Base-by-base conservation (phyloP, 352 stramenopile genomes). In the Globisporangium spiculum region DNA sequence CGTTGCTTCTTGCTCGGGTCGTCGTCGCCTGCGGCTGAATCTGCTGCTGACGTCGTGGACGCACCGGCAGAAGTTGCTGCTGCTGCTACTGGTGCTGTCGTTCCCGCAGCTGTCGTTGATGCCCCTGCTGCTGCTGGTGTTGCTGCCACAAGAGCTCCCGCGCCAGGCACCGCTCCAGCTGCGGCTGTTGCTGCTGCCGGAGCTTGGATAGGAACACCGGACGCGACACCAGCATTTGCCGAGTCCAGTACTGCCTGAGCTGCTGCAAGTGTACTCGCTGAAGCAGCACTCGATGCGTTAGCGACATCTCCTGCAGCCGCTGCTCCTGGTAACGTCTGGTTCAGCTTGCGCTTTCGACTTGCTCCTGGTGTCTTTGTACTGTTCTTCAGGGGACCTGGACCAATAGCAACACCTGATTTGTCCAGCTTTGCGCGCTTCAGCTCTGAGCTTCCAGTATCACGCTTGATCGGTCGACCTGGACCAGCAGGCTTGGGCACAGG, bases 1-100 rank as follows among this genome's bases (percentile, higher is more conserved):
- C 90, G 78, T 55, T 88, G 81, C 72, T 99, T 97, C 77, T 98
- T 98, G 59, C 83, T 85, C 63, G 97, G 89, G 34, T 98, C 92
- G 18, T 95, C 88, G 26, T 86, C 66, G 48, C 36, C 36, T 50
- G 34, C 30, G 46, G 26, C 65, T 1, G 60, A 52, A 52, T 52
- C 44, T 24, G 18, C 24, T 34, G 75, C 62, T 2, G 44, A 62
- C 61, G 65, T 26, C 26, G 54, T 32, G 6, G 62, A 53, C 3
- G 30, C 57, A 8, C 62, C 46, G 59, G 71, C 16, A 16, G 52
- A 9, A 2, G 63, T 59, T 16, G n/a, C 34, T 61, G 36, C 52
- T 55, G 30, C 30, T 32, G 30, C 30, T 32, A 32, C 30, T 32
- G 26, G 30, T 36, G 32, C 6, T 38, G 38, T 48, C 50, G 63